Conservation (phyloP, 1,284 basidiomycete species). For the Trametes pubescens region DNA sequence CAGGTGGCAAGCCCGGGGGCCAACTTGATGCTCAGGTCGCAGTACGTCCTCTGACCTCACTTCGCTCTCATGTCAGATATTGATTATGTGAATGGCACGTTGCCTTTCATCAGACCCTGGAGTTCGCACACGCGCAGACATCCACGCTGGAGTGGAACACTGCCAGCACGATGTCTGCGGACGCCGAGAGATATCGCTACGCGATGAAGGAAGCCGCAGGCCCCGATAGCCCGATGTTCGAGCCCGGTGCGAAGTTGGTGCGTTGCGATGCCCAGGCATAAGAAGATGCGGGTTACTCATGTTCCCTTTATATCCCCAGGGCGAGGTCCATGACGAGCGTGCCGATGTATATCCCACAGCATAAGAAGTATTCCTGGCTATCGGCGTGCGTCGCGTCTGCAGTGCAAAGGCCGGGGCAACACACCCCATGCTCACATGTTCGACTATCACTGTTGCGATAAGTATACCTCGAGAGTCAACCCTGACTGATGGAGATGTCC, state of each 20-base stretch:
- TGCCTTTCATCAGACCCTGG: constrained; percentile 10
- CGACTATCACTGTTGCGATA: not conserved
- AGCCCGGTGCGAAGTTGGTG: not conserved
- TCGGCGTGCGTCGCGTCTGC: not conserved
- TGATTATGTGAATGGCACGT: constrained; percentile 4
- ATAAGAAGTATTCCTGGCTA: not conserved
- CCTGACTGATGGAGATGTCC: not conserved
- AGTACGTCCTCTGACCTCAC: constrained; percentile 11
- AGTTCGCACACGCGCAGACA: constrained; percentile 12
- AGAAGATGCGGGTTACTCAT: not conserved
- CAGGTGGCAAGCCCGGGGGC: constrained; percentile 2
- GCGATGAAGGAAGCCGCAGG: not conserved
- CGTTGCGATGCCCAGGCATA: not conserved
- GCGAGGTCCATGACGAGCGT: not conserved
- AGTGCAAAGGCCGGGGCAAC: not conserved
- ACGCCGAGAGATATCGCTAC: not conserved
- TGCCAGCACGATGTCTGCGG: not conserved
- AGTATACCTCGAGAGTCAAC: not conserved
- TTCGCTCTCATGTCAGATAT: not conserved
- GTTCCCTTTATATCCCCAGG: not conserved
- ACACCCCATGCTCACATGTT: not conserved
- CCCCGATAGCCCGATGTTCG: not conserved
- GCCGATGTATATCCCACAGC: not conserved
- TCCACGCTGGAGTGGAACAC: constrained; percentile 5
- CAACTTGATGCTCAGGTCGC: constrained; percentile 17